These are phyloP conservation scores for Boletus smithii DNA, from an alignment of 1,284 basidiomycete genomes.

Conservation along the genomic window DNA sequence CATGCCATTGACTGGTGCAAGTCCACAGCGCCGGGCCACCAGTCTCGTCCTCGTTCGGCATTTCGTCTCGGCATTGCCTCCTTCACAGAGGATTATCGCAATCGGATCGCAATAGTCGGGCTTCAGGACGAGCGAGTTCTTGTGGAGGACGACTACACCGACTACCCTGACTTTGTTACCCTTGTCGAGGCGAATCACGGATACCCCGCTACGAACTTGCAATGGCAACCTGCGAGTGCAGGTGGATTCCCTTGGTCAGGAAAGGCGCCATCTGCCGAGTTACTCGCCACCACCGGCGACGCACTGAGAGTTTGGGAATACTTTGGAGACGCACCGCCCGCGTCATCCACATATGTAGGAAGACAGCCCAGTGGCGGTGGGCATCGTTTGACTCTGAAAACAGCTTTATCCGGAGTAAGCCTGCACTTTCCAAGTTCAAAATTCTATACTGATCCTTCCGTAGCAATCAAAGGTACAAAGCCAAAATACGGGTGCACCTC, in stretches of 20 bases:
- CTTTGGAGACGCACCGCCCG: conserved; percentile 53
- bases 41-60: conserved; percentile 67
- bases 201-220: conserved; percentile 79
- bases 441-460: conserved; percentile 11
- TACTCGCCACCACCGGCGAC: conserved; percentile 89
- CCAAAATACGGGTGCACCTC: conserved; percentile 78
- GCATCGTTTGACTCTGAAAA: conserved; percentile 63
- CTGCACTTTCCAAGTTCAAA: conserved; percentile 7
- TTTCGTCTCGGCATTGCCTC: conserved; percentile 80
- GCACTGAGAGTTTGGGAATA: conserved; percentile 89
- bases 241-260: conserved; percentile 60
- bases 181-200: conserved; percentile 78
- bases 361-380: conserved; percentile 53
- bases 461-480: conserved; percentile 87
- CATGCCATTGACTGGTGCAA: conserved; percentile 85
- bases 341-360: conserved; percentile 69
- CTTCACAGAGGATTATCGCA: conserved; percentile 75
- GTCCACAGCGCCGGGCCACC: conserved; percentile 67
- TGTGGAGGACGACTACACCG: conserved; percentile 76
- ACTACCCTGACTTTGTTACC: conserved; percentile 78
- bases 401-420: conserved; percentile 80
- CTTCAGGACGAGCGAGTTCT: conserved; percentile 79
- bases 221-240: conserved; percentile 77
- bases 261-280: conserved; percentile 61
- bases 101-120: conserved; percentile 78